Percentiles rank a stretch among this genome's conserved stretches.
phyloP scores from a whole-genome alignment of 2,329 filamentous ascomycete species.

The Pseudocercospora pini-densiflorae region DNA sequence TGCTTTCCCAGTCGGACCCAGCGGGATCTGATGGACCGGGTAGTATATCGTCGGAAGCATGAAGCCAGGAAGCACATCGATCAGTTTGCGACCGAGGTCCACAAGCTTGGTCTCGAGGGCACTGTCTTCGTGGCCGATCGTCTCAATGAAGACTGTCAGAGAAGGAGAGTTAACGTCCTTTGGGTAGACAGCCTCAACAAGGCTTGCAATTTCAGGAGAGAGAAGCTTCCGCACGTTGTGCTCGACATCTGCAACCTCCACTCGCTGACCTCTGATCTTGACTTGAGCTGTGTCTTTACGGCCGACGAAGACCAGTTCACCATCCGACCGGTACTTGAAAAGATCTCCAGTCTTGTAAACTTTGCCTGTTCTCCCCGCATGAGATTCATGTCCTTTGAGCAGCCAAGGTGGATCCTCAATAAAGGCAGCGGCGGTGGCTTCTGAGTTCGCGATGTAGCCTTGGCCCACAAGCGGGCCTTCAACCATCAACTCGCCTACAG shows the following conservation, averaged over 20 bases:
- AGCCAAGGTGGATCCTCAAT: slow-evolving; percentile 37
- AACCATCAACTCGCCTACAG: slow-evolving; percentile 53
- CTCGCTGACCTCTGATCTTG: slow-evolving; percentile 68
- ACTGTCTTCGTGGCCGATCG: background rate
- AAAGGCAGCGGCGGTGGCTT: slow-evolving; percentile 40
- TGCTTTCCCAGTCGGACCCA: slow-evolving; percentile 50
- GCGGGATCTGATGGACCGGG: slow-evolving; percentile 48
- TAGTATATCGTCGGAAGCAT: slow-evolving; percentile 18
- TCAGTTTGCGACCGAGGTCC: slow-evolving; percentile 30
- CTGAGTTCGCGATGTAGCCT: slow-evolving; percentile 46
- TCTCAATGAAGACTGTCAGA: slow-evolving; percentile 17
- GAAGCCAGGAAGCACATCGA: slow-evolving; percentile 32
- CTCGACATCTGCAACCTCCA: slow-evolving; percentile 63
- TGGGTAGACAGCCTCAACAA: slow-evolving; percentile 14
- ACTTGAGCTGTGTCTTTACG: slow-evolving; percentile 64
- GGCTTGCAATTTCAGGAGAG: slow-evolving; percentile 42
- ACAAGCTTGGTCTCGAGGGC: slow-evolving; percentile 54
- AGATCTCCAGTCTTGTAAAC: slow-evolving; percentile 67
- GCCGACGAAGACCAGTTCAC: slow-evolving; percentile 62
- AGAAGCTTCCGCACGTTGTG: slow-evolving; percentile 26
- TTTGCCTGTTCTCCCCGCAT: slow-evolving; percentile 47
- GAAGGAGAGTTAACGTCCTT: background rate
- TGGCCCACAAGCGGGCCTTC: slow-evolving; percentile 52
- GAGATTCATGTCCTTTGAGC: slow-evolving; percentile 5
- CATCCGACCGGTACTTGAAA: slow-evolving; percentile 58